phyloP scores from a whole-genome alignment of 129 eudicot genomes.

The Arctium lappa region DNA sequence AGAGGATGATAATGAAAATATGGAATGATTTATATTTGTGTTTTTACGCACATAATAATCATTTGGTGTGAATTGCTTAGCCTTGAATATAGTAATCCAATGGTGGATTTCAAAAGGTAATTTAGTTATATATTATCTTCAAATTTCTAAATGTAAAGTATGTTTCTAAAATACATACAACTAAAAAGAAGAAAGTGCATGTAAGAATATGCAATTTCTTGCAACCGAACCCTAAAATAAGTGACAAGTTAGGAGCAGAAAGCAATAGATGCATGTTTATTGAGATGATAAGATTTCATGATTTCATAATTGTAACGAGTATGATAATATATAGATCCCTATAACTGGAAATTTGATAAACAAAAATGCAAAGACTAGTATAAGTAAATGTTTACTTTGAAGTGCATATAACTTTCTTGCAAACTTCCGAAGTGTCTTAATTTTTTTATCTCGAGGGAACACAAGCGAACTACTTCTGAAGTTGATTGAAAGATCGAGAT shows the following conservation, averaged over 20 bases:
- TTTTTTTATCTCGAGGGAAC: slow-evolving; percentile 59
- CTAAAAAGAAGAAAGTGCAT: neutral
- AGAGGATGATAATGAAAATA: neutral
- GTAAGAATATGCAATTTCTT: neutral
- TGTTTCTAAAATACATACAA: neutral
- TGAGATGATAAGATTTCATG: neutral
- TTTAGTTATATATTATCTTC: neutral
- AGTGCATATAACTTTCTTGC: slow-evolving; percentile 70
- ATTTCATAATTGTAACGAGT: neutral
- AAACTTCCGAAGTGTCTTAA: slow-evolving; percentile 79
- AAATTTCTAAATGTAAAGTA: neutral
- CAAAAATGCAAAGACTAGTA: slow-evolving; percentile 2
- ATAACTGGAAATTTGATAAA: neutral
- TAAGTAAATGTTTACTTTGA: slow-evolving; percentile 51
- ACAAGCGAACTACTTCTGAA: slow-evolving; percentile 38
- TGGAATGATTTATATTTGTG: neutral
- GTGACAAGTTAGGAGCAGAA: neutral
- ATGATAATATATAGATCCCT: neutral
- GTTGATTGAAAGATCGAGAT: slow-evolving; percentile 87
- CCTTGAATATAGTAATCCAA: neutral
- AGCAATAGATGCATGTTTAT: neutral
- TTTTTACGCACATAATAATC: neutral
- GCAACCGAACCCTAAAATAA: neutral
- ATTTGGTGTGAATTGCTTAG: neutral
- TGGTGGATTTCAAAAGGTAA: neutral